Conservation (phyloP, 2,329 filamentous ascomycete species). For the Epichloe uncinata region DNA sequence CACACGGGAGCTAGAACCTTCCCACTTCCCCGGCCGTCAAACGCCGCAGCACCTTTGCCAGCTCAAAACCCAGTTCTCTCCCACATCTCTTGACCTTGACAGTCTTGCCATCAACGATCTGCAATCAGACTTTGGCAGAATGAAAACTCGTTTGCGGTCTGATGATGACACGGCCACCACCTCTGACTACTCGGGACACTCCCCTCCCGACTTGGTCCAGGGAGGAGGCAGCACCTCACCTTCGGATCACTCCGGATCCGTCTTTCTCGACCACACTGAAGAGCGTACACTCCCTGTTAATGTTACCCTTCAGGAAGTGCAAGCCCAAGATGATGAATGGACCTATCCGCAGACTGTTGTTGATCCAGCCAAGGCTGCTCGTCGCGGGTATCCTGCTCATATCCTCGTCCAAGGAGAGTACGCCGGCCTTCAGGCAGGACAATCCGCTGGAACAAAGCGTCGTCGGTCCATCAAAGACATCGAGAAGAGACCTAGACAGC, state of each 20-base stretch:
- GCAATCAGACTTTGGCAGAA: slow-evolving; percentile 19
- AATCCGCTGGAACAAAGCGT: slow-evolving; percentile 20
- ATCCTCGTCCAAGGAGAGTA: slow-evolving; percentile 19
- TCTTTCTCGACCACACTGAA: slow-evolving; percentile 18
- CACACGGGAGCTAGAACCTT: slow-evolving; percentile 18
- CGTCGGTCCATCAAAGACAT: slow-evolving; percentile 20
- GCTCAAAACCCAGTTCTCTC: slow-evolving; percentile 22
- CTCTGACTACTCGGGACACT: slow-evolving; percentile 25
- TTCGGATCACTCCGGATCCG: slow-evolving; percentile 25
- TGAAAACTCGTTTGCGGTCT: slow-evolving; percentile 20
- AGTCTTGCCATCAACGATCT: slow-evolving; percentile 18
- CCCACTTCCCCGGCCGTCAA: slow-evolving; percentile 16
- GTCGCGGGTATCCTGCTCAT: slow-evolving; percentile 19
- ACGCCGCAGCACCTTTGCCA: slow-evolving; percentile 18
- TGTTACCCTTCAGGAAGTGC: slow-evolving; percentile 21
- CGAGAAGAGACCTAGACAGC: slow-evolving; percentile 24
- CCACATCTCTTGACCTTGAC: slow-evolving; percentile 18
- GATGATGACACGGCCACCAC: slow-evolving; percentile 19
- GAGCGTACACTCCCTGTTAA: slow-evolving; percentile 17
- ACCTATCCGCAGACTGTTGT: slow-evolving; percentile 22
- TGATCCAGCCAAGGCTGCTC: slow-evolving; percentile 18
- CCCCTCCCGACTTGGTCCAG: slow-evolving; percentile 24
- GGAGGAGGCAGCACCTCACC: slow-evolving; percentile 26
- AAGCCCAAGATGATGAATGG: slow-evolving; percentile 27
- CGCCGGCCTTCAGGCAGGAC: slow-evolving; percentile 12